Percentiles rank a stretch among this genome's conserved stretches.
Conservation (phyloP, 805 yeast genomes). For the Pichia heedii region DNA sequence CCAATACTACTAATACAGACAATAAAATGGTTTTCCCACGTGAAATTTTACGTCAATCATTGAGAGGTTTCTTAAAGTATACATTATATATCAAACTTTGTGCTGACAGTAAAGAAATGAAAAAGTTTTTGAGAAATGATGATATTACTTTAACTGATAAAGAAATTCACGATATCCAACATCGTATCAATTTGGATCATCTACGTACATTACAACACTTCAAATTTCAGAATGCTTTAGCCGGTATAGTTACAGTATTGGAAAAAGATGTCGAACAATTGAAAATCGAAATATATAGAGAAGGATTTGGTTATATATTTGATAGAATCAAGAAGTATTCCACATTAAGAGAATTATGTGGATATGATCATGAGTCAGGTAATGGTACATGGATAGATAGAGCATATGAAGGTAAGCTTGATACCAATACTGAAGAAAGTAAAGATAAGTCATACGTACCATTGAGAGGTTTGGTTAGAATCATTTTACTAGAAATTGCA, state of each 20-base stretch:
- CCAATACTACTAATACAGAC: not conserved
- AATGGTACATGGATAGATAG: constrained; percentile 2
- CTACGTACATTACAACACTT: constrained; percentile 50
- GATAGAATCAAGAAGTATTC: constrained; percentile 44
- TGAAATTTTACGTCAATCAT: constrained; percentile 68
- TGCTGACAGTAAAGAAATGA: constrained; percentile 40
- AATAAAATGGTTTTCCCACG: constrained; percentile 37
- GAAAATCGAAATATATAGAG: constrained; percentile 21
- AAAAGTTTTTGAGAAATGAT: constrained; percentile 36
- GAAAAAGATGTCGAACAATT: constrained; percentile 36
- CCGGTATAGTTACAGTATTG: constrained; percentile 22
- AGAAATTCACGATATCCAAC: constrained; percentile 47
- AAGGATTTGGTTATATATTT: constrained; percentile 55
- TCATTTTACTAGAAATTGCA: constrained; percentile 78
- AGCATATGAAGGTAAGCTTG: constrained; percentile 1
- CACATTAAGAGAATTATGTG: constrained; percentile 23
- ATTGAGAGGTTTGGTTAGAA: constrained; percentile 61
- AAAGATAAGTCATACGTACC: constrained; percentile 31
- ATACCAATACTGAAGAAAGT: constrained; percentile 40
- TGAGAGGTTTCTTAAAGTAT: constrained; percentile 61
- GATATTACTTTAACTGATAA: constrained; percentile 31
- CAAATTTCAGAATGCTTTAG: constrained; percentile 55
- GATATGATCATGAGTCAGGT: not conserved
- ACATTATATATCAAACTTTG: constrained; percentile 48
- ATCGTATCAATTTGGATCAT: constrained; percentile 53